Evolutionary conservation across 192 early-diverging fungal species (phyloP).

Genomic region (Coemansia sp.): DNA sequence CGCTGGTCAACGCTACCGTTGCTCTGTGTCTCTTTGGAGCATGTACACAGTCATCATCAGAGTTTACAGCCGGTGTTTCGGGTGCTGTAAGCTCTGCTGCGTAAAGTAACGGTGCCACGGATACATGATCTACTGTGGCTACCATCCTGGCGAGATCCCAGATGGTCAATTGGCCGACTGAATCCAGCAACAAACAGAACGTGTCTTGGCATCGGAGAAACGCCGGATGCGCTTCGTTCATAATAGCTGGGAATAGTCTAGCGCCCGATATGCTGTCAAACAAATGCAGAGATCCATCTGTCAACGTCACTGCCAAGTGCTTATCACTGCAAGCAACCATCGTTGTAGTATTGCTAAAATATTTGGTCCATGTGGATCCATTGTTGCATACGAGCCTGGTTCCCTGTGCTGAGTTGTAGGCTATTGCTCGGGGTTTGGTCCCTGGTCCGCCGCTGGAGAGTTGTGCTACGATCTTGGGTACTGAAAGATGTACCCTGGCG

Average conservation of each 20-base stretch:
- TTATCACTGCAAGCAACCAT: conserved; percentile 12
- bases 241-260: conserved; percentile 24
- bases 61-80: not conserved
- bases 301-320: conserved; percentile 13
- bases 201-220: conserved; percentile 19
- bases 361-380: conserved; percentile 14
- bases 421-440: not conserved
- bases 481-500: conserved; percentile 33
- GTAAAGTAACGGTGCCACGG: conserved; percentile 43
- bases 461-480: conserved; percentile 35
- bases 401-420: not conserved
- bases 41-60: not conserved
- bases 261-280: conserved; percentile 35
- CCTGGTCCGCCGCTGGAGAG: not conserved
- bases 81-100: conserved; percentile 13
- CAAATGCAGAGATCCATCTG: conserved; percentile 35
- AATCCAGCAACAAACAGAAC: conserved; percentile 32
- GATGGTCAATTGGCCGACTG: conserved; percentile 29
- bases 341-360: conserved; percentile 4
- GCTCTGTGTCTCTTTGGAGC: conserved; percentile 19
- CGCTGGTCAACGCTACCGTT: conserved; percentile 19
- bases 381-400: conserved; percentile 6
- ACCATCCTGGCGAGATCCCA: conserved; percentile 13
- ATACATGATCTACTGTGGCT: conserved; percentile 17
- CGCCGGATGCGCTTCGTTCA: conserved; percentile 24